Conservation (phyloP, 129 eudicot genomes). For the Helichrysum umbraculigerum region DNA sequence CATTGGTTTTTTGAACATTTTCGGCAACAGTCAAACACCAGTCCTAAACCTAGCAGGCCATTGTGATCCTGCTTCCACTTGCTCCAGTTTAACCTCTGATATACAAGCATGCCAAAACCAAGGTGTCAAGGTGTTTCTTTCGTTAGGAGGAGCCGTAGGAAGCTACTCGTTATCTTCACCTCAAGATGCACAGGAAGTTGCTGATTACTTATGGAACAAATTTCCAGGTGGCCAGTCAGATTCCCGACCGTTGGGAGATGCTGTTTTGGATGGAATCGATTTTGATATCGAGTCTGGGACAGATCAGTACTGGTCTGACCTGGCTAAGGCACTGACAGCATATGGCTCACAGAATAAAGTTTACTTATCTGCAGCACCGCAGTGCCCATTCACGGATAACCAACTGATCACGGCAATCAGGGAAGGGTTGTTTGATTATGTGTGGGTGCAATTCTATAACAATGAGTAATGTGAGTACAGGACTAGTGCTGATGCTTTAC, state of each 20-base stretch:
- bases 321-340: slow-evolving; percentile 48
- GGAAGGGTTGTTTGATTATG: slow-evolving; percentile 61
- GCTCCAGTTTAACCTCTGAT: slow-evolving; percentile 38
- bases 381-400: slow-evolving; percentile 62
- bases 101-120: slow-evolving; percentile 54
- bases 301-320: slow-evolving; percentile 42
- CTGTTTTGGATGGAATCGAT: slow-evolving; percentile 71
- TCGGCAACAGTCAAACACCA: slow-evolving; percentile 58
- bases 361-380: slow-evolving; percentile 78
- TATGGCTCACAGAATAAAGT: slow-evolving; percentile 36
- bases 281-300: slow-evolving; percentile 64
- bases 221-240: slow-evolving; percentile 55
- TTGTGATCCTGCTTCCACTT: slow-evolving; percentile 41
- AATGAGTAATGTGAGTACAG: slow-evolving; percentile 49
- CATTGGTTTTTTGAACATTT: slow-evolving; percentile 55
- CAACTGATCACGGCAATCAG: slow-evolving; percentile 38
- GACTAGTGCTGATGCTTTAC: slow-evolving; percentile 38
- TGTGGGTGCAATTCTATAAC: slow-evolving; percentile 83
- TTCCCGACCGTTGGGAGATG: slow-evolving; percentile 60
- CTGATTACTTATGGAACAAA: slow-evolving; percentile 53
- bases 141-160: slow-evolving; percentile 57
- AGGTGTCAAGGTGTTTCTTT: slow-evolving; percentile 61
- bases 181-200: slow-evolving; percentile 57
- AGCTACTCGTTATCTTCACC: slow-evolving; percentile 53
- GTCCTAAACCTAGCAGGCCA: slow-evolving; percentile 69